Base-by-base conservation (phyloP, 2,329 filamentous ascomycete species). In the Clarireedia sp. region DNA sequence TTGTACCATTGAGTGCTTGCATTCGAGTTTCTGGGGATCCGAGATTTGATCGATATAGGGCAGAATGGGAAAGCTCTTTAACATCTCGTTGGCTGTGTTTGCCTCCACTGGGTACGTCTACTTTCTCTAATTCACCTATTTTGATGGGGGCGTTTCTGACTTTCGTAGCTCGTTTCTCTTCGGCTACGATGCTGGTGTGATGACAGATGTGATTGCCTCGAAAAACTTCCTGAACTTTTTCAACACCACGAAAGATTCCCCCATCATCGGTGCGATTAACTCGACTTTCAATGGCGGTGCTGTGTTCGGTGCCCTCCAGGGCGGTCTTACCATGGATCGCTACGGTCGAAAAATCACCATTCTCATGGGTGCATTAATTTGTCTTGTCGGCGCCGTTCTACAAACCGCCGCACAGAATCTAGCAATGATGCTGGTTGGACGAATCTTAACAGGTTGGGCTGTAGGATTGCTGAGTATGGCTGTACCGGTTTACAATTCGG, bases 401-500 rank as follows among this genome's bases (percentile, higher is more conserved):
- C 82, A 85, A 62, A 81, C 81, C 33, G 80, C 77, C 16, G 82
- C 80, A 2, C 72, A 72, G 56, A 72, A 63, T 33, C 68, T 85
- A 33, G 65, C 68, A 2, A 85, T 79, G 65, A 72, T 86, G 36
- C 83, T 82, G 59, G 71, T 78, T 59, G 82, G 82, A 33, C 73
- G 83, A 57, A 73, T 76, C 55, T 72, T 83, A 53, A 79, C 80
- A 46, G 81, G 81, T 51, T 67, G 79, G 50, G 78, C 74, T 64
- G 78, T 85, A 51, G 82, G 82, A 9, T 74, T 81, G 54, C 71
- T 85, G 7, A 76, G 77, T 60, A 85, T 84, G 81, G 81, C 85
- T 59, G 74, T 86, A 38, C 82, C 82, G 2, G 67, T 85, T 0
- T 86, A 85, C 64, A 82, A 85, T 63, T 80, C 81, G n/a, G 83